Conservation (phyloP, 2,329 filamentous ascomycete genomes). For the Myriangium duriaei region DNA sequence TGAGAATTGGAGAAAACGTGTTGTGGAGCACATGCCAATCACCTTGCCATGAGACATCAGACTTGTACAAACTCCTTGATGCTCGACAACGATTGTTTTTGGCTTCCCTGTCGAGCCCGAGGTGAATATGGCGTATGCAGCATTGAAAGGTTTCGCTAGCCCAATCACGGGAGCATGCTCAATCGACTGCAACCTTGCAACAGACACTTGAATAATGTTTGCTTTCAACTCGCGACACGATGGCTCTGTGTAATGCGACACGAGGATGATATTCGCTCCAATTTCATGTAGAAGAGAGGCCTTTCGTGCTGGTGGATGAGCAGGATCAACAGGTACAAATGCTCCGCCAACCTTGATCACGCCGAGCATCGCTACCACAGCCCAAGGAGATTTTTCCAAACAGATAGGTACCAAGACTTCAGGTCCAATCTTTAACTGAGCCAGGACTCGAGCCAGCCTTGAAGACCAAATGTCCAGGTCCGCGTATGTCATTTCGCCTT, state of each 20-base stretch:
- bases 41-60: constrained; percentile 6
- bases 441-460: constrained; percentile 2
- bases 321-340: constrained; percentile 16
- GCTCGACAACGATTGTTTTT: constrained; percentile 3
- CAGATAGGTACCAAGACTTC: constrained; percentile 21
- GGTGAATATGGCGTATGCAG: constrained; percentile 3
- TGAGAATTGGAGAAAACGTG: neutral
- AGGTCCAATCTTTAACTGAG: neutral
- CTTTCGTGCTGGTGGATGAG: neutral
- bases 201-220: too few relatives aligned
- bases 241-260: too few relatives aligned
- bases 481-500: constrained; percentile 1
- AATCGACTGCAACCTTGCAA: too few relatives aligned
- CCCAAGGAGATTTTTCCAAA: constrained; percentile 26
- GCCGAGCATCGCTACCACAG: constrained; percentile 23
- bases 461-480: constrained; percentile 2
- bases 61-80: constrained; percentile 4
- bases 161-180: too few relatives aligned
- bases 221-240: too few relatives aligned
- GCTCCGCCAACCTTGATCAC: constrained; percentile 26
- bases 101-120: constrained; percentile 5
- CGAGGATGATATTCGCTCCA: neutral
- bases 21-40: neutral
- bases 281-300: neutral
- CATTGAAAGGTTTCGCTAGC: neutral